Conservation (phyloP, 148 eudicot species). For the Camellia granthamiana region DNA sequence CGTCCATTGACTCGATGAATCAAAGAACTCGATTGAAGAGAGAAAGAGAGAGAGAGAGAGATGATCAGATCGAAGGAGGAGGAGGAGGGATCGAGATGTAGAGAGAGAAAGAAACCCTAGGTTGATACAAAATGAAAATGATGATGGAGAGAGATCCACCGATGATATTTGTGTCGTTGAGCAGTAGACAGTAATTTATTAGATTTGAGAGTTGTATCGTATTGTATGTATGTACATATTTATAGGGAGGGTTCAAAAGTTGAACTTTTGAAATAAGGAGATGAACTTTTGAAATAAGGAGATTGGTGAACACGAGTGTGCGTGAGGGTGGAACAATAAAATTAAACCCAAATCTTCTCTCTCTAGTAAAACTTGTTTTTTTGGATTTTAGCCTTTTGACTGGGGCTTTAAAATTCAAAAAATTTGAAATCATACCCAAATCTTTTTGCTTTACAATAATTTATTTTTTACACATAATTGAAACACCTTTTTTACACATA, state of each 20-base stretch:
- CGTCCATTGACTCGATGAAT: constrained; percentile 55
- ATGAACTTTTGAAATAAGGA: constrained; percentile 7
- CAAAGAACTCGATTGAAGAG: neutral
- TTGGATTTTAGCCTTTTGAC: neutral
- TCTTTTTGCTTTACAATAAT: no score
- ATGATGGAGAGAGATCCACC: neutral
- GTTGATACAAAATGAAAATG: neutral
- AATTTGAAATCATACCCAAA: no score
- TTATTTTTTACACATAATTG: no score
- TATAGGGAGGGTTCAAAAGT: constrained; percentile 2
- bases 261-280: constrained; percentile 15
- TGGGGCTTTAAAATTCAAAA: neutral
- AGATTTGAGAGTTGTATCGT: no score
- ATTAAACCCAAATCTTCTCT: no score
- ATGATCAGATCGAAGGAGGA: neutral
- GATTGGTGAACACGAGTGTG: neutral
- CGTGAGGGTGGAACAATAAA: neutral
- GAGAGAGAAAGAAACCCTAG: constrained; percentile 9
- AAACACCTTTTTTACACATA: no score
- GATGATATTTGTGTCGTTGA: no score
- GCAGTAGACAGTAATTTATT: no score
- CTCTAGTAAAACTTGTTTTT: neutral
- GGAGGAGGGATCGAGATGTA: neutral
- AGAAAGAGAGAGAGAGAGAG: neutral
- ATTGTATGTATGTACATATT: no score